Base-by-base conservation (phyloP, 2,329 filamentous ascomycete genomes). In the Metarhizium robertsii region DNA sequence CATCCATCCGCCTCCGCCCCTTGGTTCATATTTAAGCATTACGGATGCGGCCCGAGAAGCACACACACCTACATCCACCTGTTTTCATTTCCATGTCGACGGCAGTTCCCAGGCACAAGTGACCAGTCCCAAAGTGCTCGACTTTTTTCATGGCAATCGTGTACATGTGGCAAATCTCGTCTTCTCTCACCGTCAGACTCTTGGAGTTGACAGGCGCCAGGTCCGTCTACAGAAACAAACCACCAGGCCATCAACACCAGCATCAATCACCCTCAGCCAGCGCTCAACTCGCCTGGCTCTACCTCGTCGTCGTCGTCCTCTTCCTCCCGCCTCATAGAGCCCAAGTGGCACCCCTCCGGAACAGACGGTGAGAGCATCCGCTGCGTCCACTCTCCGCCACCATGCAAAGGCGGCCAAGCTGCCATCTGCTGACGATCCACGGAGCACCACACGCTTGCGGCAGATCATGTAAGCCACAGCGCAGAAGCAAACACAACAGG, bases 381-480 rank as follows among this genome's bases (percentile, higher is more conserved):
- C 16, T 16, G 45, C 52, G 45, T 53, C 52, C 52, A 53, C 52
- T 29, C 36, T 53, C 52, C 52, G 52, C 54, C 53, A 50, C 38
- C n/a, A 42, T 50, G 53, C 53, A 50, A 32, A 43, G 45, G 25
- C 32, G 6, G 32, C 32, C 53, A 30, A 25, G 50, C 42, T 48
- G 20, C 52, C 57, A 51, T 55, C 57, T 60, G 58, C 58, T 57
- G 50, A 52, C 30, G 46, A 42, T 51, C 18, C 50, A 43, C 10
- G 25, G 48, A 53, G 20, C 25, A 43, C 14, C 34, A 36, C 34
- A 36, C 13, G 34, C 34, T 25, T 36, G 34, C 34, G 13, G 34
- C 34, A 36, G 7, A 8, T 36, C 40, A 43, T 43, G 40, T 43
- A 43, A 43, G 40, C 40, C n/a, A 20, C 42, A 16, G 38, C 38